phyloP scores from a whole-genome alignment of 768 basidiomycete species.

The Pleurotus tuoliensis region DNA sequence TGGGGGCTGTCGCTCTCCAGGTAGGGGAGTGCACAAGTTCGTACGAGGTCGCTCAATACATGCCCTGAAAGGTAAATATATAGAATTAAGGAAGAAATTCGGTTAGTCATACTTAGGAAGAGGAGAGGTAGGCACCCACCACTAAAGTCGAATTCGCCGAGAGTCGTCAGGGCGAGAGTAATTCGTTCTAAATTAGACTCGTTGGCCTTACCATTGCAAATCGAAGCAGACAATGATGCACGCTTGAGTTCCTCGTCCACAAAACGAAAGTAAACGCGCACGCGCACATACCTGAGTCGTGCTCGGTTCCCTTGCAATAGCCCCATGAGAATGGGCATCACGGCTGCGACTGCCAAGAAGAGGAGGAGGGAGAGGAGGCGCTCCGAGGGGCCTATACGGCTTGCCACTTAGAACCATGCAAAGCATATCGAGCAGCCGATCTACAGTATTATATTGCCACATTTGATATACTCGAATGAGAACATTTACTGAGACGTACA shows the following conservation, averaged over 20 bases:
- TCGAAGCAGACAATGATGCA: not conserved
- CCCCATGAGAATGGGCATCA: slow-evolving; percentile 34
- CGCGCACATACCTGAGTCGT: slow-evolving; percentile 36
- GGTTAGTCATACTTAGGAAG: not conserved
- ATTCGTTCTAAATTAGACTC: slow-evolving; percentile 66
- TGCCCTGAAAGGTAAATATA: slow-evolving; percentile 52
- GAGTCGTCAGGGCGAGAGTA: slow-evolving; percentile 81
- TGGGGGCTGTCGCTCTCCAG: slow-evolving; percentile 89
- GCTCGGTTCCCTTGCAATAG: slow-evolving; percentile 47
- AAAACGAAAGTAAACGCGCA: not conserved
- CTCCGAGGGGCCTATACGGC: slow-evolving; percentile 84
- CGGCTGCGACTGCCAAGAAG: slow-evolving; percentile 36
- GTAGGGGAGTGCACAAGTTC: slow-evolving; percentile 86
- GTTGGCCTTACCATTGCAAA: slow-evolving; percentile 23
- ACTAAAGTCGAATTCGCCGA: slow-evolving; percentile 92
- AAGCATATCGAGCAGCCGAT: slow-evolving; percentile 84
- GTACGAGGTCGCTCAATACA: slow-evolving; percentile 92
- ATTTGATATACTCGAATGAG: not conserved
- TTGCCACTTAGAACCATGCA: slow-evolving; percentile 80
- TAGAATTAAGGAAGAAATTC: slow-evolving; percentile 1
- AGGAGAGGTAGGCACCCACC: slow-evolving; percentile 41
- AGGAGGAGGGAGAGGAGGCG: slow-evolving; percentile 43
- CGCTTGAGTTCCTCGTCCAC: too few relatives aligned
- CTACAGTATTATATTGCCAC: slow-evolving; percentile 32
- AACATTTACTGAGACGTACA: not conserved